A percentile compares a stretch with the other conserved stretches of the same genome.
Evolutionary conservation across 2,329 filamentous ascomycete genomes (phyloP).

Genomic region (Scedosporium dehoogii): DNA sequence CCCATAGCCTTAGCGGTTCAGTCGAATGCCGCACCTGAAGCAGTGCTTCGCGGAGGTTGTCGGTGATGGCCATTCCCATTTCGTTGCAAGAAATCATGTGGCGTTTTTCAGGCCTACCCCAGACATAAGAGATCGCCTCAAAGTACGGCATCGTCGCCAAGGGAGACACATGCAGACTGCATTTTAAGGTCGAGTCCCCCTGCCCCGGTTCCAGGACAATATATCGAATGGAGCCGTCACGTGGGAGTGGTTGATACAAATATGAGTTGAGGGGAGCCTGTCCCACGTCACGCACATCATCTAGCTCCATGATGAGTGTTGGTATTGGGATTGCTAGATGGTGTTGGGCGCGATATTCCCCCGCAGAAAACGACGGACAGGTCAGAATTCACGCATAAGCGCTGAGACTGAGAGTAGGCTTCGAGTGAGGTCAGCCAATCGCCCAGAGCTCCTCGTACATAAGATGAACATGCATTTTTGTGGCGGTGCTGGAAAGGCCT

Average conservation of each 20-base stretch:
- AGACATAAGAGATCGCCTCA: constrained; percentile 6
- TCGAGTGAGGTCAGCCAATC: too few relatives aligned
- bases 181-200: not conserved
- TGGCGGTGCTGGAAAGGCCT: too few relatives aligned
- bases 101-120: not conserved
- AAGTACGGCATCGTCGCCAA: not conserved
- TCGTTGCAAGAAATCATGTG: not conserved
- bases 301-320: too few relatives aligned
- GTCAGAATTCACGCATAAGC: too few relatives aligned
- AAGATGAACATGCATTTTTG: too few relatives aligned
- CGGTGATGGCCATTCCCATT: not conserved
- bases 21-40: not conserved
- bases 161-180: not conserved
- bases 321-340: too few relatives aligned
- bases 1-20: not conserved
- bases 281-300: too few relatives aligned
- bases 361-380: too few relatives aligned
- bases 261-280: too few relatives aligned
- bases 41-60: not conserved
- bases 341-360: too few relatives aligned
- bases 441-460: too few relatives aligned
- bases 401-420: too few relatives aligned
- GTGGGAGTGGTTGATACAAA: constrained; percentile 3
- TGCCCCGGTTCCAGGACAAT: constrained; percentile 4
- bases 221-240: constrained; percentile 9